Conservation (phyloP, 768 basidiomycete species). For the Suillus plorans region DNA sequence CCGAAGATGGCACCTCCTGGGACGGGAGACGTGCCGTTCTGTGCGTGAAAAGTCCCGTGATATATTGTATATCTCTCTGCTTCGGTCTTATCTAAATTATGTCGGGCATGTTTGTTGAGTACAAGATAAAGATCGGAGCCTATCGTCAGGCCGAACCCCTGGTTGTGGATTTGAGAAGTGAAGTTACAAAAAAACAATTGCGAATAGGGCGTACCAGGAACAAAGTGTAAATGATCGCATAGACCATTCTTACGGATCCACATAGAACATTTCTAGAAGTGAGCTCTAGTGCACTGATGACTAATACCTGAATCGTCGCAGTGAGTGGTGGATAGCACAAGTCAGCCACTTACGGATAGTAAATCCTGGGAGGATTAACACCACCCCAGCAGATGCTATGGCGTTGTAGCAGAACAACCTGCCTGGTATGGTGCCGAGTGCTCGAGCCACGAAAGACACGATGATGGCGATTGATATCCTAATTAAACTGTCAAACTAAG, state of each 20-base stretch:
- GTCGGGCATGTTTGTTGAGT: conserved; percentile 57
- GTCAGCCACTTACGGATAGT: conserved; percentile 63
- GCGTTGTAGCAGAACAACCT: conserved; percentile 87
- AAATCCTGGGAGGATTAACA: conserved; percentile 89
- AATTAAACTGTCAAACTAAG: background rate
- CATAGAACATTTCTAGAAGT: conserved; percentile 81
- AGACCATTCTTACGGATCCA: conserved; percentile 81
- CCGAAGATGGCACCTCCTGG: conserved; percentile 47
- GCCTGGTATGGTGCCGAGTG: conserved; percentile 71
- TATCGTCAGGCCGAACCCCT: conserved; percentile 85
- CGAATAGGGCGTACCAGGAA: conserved; percentile 51
- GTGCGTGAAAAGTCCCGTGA: conserved; percentile 54
- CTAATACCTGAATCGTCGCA: conserved; percentile 32
- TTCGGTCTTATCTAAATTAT: conserved; percentile 30
- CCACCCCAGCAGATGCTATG: conserved; percentile 85
- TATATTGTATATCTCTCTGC: conserved; percentile 41
- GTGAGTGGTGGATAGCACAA: conserved; percentile 5
- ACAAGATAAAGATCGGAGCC: conserved; percentile 81
- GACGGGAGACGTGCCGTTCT: conserved; percentile 46
- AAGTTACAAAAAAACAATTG: background rate
- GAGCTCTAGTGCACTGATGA: conserved; percentile 76
- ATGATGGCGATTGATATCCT: conserved; percentile 86
- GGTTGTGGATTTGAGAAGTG: conserved; percentile 7
- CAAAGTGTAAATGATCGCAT: conserved; percentile 83
- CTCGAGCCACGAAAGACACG: conserved; percentile 80